Evolutionary conservation across 257 asterid species (phyloP).

Genomic region (Fraxinus anomala): DNA sequence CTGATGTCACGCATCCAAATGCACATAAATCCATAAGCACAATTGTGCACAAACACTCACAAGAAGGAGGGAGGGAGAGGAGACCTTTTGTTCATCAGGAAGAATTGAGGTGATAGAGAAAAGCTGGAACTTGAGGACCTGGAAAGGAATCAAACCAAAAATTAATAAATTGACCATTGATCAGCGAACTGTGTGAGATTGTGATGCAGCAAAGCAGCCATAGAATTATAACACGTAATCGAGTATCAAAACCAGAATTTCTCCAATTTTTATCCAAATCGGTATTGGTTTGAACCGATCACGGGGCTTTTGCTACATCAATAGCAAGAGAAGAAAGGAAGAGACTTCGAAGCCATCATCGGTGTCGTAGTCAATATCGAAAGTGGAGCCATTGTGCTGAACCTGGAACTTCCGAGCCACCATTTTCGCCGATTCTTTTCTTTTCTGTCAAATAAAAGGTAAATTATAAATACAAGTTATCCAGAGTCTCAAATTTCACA

Average conservation of each 20-base stretch:
- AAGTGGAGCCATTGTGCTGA: slow-evolving; percentile 55
- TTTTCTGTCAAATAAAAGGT: neutral
- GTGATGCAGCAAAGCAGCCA: slow-evolving; percentile 15
- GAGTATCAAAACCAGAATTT: neutral
- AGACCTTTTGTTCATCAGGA: slow-evolving; percentile 89
- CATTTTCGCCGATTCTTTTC: slow-evolving; percentile 48
- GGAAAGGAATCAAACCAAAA: slow-evolving; percentile 32
- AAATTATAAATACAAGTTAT: neutral
- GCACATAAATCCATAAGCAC: slow-evolving; percentile 10
- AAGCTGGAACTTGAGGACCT: slow-evolving; percentile 87
- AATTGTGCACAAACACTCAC: neutral
- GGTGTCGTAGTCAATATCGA: slow-evolving; percentile 83
- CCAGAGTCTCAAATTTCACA: neutral
- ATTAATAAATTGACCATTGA: neutral
- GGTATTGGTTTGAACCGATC: neutral
- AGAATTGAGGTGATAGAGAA: slow-evolving; percentile 86
- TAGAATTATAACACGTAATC: neutral
- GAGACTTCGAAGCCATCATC: slow-evolving; percentile 87
- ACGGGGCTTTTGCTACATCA: neutral
- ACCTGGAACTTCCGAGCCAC: slow-evolving; percentile 73
- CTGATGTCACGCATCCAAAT: slow-evolving; percentile 36
- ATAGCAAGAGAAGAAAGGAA: slow-evolving; percentile 19
- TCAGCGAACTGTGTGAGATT: slow-evolving; percentile 16
- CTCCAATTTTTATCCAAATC: neutral
- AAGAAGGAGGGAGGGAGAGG: neutral